A percentile compares a stretch with the other conserved stretches of the same genome.
Conservation (phyloP, 2,329 filamentous ascomycete species). For the Pseudogymnoascus destructans region DNA sequence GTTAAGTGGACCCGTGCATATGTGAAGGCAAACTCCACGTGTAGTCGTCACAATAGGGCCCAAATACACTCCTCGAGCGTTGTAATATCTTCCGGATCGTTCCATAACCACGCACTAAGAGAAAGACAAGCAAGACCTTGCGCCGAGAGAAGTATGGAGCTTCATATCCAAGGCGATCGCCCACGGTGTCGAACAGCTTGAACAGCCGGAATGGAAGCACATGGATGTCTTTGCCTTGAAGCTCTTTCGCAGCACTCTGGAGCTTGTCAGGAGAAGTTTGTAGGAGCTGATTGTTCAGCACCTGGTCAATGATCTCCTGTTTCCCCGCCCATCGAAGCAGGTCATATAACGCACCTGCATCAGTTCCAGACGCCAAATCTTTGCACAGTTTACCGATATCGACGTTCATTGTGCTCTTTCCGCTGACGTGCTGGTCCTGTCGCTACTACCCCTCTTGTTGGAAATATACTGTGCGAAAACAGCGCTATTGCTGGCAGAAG, state of each 20-base stretch:
- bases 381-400: background rate
- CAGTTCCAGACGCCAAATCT: background rate
- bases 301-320: background rate
- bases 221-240: background rate
- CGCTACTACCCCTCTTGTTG: background rate
- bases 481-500: background rate
- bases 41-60: conserved; percentile 1
- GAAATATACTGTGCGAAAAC: background rate
- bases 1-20: background rate
- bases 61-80: conserved; percentile 3
- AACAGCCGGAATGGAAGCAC: background rate
- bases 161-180: background rate
- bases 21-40: conserved; percentile 1
- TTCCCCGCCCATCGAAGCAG: background rate
- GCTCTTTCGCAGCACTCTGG: background rate
- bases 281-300: background rate
- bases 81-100: background rate
- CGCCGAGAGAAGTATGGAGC: background rate
- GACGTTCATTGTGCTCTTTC: background rate
- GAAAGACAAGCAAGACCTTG: background rate
- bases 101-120: background rate
- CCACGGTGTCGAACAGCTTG: background rate
- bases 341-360: background rate
- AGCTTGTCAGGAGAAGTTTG: background rate
- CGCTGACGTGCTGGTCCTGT: background rate